A percentile compares a stretch with the other conserved stretches of the same genome.
These are phyloP conservation scores for Corniculantispora saksenae DNA, from an alignment of 2,329 filamentous ascomycete genomes.

Conservation along the genomic window DNA sequence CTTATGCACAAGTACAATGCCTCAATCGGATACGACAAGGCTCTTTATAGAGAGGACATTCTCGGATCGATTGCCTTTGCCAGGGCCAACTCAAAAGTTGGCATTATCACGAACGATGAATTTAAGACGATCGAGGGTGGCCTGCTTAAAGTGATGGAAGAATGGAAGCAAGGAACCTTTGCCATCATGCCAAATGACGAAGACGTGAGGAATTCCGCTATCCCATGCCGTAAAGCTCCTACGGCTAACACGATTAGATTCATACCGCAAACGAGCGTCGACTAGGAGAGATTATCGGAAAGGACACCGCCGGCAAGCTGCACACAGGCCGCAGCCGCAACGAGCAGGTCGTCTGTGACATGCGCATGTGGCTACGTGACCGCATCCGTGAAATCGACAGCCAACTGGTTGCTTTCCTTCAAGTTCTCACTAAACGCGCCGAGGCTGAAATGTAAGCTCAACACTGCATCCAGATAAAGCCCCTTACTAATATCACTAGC, in stretches of 20 bases:
- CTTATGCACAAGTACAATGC: constrained; percentile 84
- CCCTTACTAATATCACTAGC: constrained; percentile 22
- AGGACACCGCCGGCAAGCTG: constrained; percentile 81
- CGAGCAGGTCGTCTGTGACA: constrained; percentile 87
- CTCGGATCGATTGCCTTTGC: constrained; percentile 80
- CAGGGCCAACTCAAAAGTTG: constrained; percentile 72
- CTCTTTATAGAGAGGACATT: constrained; percentile 80
- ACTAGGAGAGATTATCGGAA: constrained; percentile 82
- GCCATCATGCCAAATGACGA: constrained; percentile 54
- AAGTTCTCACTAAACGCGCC: constrained; percentile 67
- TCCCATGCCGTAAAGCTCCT: constrained; percentile 13
- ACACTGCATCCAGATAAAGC: constrained; percentile 16
- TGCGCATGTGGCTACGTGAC: constrained; percentile 85
- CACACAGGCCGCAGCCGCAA: constrained; percentile 88
- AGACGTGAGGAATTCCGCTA: constrained; percentile 47
- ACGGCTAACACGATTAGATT: constrained; percentile 35
- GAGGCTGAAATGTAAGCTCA: constrained; percentile 62
- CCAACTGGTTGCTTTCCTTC: constrained; percentile 68
- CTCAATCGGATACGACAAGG: constrained; percentile 75
- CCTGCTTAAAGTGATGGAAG: constrained; percentile 57
- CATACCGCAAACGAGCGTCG: constrained; percentile 73
- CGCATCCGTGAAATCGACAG: constrained; percentile 69
- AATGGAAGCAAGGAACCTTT: constrained; percentile 57
- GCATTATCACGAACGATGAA: constrained; percentile 72
- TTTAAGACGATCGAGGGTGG: constrained; percentile 75